Evolutionary conservation across 257 asterid species (phyloP).

Genomic region (Verbena officinalis): DNA sequence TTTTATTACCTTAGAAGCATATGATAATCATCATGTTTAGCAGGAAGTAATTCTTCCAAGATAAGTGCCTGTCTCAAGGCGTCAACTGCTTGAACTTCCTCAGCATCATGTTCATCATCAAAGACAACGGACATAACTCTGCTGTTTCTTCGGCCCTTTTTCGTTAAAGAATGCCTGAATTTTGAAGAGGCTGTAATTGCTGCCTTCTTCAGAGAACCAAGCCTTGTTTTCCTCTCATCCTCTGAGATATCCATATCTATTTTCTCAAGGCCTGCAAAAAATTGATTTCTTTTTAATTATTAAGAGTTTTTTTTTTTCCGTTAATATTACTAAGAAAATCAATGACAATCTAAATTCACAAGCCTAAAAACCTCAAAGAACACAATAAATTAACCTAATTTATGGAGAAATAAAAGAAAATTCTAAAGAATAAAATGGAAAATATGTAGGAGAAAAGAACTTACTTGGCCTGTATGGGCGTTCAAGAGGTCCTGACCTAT

Average conservation of each 20-base stretch:
- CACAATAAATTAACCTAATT: not conserved
- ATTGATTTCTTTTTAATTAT: too few relatives aligned
- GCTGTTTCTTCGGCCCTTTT: constrained; percentile 53
- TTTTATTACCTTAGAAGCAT: constrained; percentile 49
- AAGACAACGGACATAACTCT: constrained; percentile 53
- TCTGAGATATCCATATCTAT: constrained; percentile 48
- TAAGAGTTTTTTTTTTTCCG: not conserved
- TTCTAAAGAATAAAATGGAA: not conserved
- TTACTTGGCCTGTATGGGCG: constrained; percentile 66
- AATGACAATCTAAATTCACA: too few relatives aligned
- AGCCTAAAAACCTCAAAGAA: not conserved
- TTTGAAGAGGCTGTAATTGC: constrained; percentile 62
- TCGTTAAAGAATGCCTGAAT: constrained; percentile 57
- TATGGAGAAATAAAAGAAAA: not conserved
- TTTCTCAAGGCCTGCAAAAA: constrained; percentile 46
- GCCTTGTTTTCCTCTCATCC: constrained; percentile 56
- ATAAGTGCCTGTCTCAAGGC: constrained; percentile 66
- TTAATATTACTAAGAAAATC: too few relatives aligned
- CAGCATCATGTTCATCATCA: constrained; percentile 63
- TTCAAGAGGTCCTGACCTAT: constrained; percentile 60
- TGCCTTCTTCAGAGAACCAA: constrained; percentile 62
- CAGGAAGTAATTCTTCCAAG: constrained; percentile 63
- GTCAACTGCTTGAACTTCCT: constrained; percentile 58
- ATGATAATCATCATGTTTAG: constrained; percentile 66
- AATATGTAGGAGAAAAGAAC: constrained; percentile 5